Evolutionary conservation across 2,329 filamentous ascomycete species (phyloP).

Genomic region (Meredithiella fracta): DNA sequence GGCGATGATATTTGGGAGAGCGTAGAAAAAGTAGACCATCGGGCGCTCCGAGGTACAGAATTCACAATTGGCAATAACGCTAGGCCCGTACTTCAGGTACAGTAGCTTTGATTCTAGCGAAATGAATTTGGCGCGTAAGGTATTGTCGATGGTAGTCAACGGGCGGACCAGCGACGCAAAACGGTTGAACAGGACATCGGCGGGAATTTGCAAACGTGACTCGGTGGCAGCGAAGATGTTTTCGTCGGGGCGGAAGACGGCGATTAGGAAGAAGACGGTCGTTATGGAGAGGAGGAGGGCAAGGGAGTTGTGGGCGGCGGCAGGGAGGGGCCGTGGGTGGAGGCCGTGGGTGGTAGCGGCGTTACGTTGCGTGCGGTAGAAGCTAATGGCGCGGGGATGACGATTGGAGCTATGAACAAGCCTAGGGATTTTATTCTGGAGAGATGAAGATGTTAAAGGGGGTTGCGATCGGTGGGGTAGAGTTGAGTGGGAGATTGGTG

Average conservation of each 20-base stretch:
- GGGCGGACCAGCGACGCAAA: conserved; percentile 40
- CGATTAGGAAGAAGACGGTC: conserved; percentile 34
- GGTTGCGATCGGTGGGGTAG: background rate
- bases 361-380: conserved; percentile 40
- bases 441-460: background rate
- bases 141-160: conserved; percentile 43
- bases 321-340: conserved; percentile 36
- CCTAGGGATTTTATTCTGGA: conserved; percentile 36
- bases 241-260: conserved; percentile 53
- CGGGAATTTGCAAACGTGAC: conserved; percentile 72
- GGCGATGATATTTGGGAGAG: conserved; percentile 52
- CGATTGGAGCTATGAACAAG: conserved; percentile 52
- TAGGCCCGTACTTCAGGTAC: conserved; percentile 70
- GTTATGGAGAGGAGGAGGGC: conserved; percentile 38
- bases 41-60: conserved; percentile 64
- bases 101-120: conserved; percentile 57
- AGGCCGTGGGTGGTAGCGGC: conserved; percentile 27
- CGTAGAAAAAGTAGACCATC: conserved; percentile 62
- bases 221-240: conserved; percentile 68
- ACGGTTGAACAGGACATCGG: conserved; percentile 67
- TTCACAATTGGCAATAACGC: conserved; percentile 55
- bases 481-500: background rate
- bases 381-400: conserved; percentile 50
- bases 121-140: conserved; percentile 51
- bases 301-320: conserved; percentile 38